These are phyloP conservation scores for Amoebophrya sp. DNA, from an alignment of 169 alveolate species.

Conservation along the genomic window DNA sequence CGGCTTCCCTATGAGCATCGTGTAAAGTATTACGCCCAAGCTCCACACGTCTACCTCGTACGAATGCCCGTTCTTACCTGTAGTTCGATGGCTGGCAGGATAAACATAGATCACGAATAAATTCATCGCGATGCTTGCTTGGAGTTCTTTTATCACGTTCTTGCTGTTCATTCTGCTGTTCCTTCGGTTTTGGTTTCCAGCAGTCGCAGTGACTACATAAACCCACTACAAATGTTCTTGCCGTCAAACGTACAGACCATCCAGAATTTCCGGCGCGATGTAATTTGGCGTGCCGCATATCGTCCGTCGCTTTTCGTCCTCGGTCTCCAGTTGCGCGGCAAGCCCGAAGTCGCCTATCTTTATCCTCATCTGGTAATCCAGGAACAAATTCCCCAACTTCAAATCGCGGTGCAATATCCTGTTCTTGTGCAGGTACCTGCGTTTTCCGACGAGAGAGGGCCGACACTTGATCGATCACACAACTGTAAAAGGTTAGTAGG, in stretches of 20 bases:
- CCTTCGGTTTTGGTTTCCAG: no score
- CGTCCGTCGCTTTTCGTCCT: conserved; percentile 55
- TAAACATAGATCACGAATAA: no score
- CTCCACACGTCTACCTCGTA: conserved; percentile 63
- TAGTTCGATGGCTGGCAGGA: no score
- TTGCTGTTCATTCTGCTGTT: no score
- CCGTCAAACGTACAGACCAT: conserved; percentile 15
- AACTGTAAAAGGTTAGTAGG: no score
- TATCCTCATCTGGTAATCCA: conserved; percentile 58
- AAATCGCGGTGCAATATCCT: conserved; percentile 67
- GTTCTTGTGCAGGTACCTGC: conserved; percentile 52
- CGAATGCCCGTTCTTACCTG: conserved; percentile 38
- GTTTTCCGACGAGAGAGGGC: no score
- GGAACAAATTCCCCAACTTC: conserved; percentile 62
- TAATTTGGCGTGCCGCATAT: conserved; percentile 75
- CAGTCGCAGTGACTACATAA: no score
- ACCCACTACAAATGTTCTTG: not conserved
- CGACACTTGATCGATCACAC: no score
- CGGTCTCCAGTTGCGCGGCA: conserved; percentile 61
- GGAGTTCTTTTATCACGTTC: no score
- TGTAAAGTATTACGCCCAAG: conserved; percentile 64
- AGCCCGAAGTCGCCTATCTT: conserved; percentile 71
- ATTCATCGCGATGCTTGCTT: no score
- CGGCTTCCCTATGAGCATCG: conserved; percentile 55
- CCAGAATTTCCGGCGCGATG: conserved; percentile 64